phyloP scores from a whole-genome alignment of 129 eudicot genomes.

The Pittosporum tobira region DNA sequence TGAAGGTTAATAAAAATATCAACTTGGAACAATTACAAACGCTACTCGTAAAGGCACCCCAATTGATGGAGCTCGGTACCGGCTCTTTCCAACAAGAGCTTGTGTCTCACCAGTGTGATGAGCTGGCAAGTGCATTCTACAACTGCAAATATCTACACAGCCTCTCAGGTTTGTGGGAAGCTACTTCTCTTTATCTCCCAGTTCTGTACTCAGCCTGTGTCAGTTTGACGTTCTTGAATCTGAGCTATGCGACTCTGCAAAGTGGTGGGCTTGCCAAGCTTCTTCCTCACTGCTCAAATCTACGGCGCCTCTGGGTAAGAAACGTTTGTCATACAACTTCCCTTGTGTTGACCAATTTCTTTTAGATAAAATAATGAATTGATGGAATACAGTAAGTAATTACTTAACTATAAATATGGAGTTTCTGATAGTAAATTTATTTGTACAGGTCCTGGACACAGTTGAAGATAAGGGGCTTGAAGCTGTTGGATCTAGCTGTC shows the following conservation, averaged over 20 bases:
- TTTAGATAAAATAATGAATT: not conserved
- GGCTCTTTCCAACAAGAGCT: constrained; percentile 59
- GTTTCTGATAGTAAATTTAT: not conserved
- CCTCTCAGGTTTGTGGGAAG: constrained; percentile 74
- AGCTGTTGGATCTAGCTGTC: constrained; percentile 68
- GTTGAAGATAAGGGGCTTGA: constrained; percentile 72
- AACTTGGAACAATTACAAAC: constrained; percentile 39
- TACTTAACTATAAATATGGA: not conserved
- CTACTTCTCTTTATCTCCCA: constrained; percentile 39
- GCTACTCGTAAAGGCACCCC: constrained; percentile 55
- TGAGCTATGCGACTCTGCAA: constrained; percentile 44
- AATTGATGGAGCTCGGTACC: constrained; percentile 60
- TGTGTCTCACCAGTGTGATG: constrained; percentile 21
- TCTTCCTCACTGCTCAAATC: constrained; percentile 46
- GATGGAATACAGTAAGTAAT: not conserved
- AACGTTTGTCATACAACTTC: not conserved
- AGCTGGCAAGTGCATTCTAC: constrained; percentile 34
- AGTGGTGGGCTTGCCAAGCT: constrained; percentile 49
- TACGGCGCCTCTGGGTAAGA: constrained; percentile 86
- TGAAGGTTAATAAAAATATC: constrained; percentile 55
- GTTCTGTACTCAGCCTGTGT: constrained; percentile 48
- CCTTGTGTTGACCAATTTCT: not conserved
- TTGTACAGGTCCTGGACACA: constrained; percentile 57
- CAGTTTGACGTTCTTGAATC: constrained; percentile 49
- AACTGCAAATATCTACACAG: constrained; percentile 34